Conservation (phyloP, 2,329 filamentous ascomycete genomes). For the Gnomoniopsis smithogilvyi region DNA sequence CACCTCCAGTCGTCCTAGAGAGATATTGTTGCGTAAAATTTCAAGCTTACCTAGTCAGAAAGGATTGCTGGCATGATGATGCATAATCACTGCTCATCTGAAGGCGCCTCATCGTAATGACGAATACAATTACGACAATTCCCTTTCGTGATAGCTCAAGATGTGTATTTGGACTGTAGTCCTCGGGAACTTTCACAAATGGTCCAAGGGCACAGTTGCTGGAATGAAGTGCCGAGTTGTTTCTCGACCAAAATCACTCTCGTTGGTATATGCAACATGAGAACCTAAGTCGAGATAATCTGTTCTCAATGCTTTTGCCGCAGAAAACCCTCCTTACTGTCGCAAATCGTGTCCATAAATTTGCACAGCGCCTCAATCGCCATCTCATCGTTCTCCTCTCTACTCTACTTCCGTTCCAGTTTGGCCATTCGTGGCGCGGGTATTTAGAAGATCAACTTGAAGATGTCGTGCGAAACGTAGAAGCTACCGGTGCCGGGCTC, state of each 20-base stretch:
- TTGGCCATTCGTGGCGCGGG: not conserved
- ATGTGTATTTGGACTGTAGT: not conserved
- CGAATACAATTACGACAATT: not conserved
- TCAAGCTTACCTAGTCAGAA: no score
- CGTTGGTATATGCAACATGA: not conserved
- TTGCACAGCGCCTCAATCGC: not conserved
- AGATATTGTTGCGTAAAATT: no score
- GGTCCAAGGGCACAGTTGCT: not conserved
- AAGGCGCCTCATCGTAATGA: no score
- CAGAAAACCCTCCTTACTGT: not conserved
- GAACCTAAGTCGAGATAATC: not conserved
- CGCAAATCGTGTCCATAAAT: not conserved
- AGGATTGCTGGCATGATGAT: no score
- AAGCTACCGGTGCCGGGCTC: slow-evolving; percentile 54
- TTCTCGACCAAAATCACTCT: not conserved
- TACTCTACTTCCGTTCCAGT: not conserved
- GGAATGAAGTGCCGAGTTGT: not conserved
- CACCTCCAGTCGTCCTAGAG: no score
- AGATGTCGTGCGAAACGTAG: slow-evolving; percentile 72
- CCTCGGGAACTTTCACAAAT: not conserved
- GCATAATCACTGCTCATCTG: no score
- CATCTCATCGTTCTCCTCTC: not conserved
- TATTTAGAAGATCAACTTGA: slow-evolving; percentile 61
- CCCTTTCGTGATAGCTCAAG: not conserved
- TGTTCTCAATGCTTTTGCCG: not conserved